Evolutionary conservation across 2,329 filamentous ascomycete species (phyloP), one percentile per base, ranked within the genome.

Genomic region (Curvularia sp.): DNA sequence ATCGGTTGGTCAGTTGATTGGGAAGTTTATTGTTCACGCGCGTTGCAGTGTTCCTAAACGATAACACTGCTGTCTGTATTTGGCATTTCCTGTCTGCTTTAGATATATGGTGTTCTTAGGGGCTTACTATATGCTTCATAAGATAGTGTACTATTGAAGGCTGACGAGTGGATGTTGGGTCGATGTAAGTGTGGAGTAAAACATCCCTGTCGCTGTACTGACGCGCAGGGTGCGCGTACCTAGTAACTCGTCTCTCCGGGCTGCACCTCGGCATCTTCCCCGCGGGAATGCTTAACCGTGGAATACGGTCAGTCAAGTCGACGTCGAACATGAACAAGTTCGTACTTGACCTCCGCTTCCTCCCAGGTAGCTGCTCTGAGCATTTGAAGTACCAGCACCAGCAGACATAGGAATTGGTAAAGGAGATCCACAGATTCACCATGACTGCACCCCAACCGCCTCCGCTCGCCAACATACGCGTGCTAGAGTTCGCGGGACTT

Each of bases 401-500:
- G 24, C 8, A 38, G 41, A 2, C 5, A 12, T 18, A 38, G 15
- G n/a, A 18, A 38, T 43, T 43, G 22, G 41, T 30, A 49, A 18
- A 15, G 31, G 43, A 39, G 20, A 13, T 30, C 10, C 22, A 15
- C 20, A 49, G 22, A 9, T 46, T 61, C 47, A 52, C 30, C 48
- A 75, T 75, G 73, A 64, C 68, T 22, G 60, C 63, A 13, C 61
- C 70, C 44, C 69, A 74, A 65, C 74, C 76, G 61, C 82, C 82
- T 44, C 84, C 86, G 5, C 78, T 90, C 30, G 76, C 80, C 12
- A 86, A 85, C 63, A 75, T 88, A 55, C 81, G 83, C 56, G 87
- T 89, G 31, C 80, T 90, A 39, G 88, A 90, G 72, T 85, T 90
- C 65, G 87, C 85, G 24, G 87, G 87, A 28, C 78, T 90, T 30